Evolutionary conservation across 2,329 filamentous ascomycete species (phyloP), one percentile per base, ranked within the genome.

Genomic region (Proliferodiscus dingleyae): DNA sequence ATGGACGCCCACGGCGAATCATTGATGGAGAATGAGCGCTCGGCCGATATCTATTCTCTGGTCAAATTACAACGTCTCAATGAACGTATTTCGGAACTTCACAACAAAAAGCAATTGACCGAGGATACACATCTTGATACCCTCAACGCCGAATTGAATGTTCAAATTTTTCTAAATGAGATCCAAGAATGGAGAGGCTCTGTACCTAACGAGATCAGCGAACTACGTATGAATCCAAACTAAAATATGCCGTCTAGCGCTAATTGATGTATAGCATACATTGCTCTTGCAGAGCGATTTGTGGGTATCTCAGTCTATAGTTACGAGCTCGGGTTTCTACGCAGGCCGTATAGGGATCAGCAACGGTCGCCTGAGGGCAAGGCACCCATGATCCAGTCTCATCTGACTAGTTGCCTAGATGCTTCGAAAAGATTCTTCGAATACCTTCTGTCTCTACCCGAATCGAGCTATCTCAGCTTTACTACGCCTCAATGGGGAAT

Each of bases 381-480:
- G 21, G 29, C 6, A n/a, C 37, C 28, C 15, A 32, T 39, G 28
- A 44, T 50, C 22, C 19, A 36, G 21, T 37, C 49, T 8, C 53
- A 60, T 37, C 46, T 56, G 2, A 24, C 22, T 6, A 38, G 28
- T 9, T 61, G 58, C 40, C 49, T 60, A 2, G 22, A 37, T 6
- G 52, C 53, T 10, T 43, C 37, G 2, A 59, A 57, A 42, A 39
- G 9, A 2, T 61, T 56, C 41, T 58, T 61, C 26, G 54, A 59
- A 22, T 53, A 53, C 21, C 43, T 62, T 1, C 50, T 63, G 6
- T 57, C 57, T 3, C 38, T 63, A 2, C 55, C 60, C 2, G 37
- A 49, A 15, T 7, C 41, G 1, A 37, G 37, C 19, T 61, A 53
- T 24, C 37, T 39, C 1, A 18, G 42, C 4, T 61, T 62, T 41